These are phyloP conservation scores for Coriolopsis trogii DNA, from an alignment of 1,284 basidiomycete species.

Conservation along the genomic window DNA sequence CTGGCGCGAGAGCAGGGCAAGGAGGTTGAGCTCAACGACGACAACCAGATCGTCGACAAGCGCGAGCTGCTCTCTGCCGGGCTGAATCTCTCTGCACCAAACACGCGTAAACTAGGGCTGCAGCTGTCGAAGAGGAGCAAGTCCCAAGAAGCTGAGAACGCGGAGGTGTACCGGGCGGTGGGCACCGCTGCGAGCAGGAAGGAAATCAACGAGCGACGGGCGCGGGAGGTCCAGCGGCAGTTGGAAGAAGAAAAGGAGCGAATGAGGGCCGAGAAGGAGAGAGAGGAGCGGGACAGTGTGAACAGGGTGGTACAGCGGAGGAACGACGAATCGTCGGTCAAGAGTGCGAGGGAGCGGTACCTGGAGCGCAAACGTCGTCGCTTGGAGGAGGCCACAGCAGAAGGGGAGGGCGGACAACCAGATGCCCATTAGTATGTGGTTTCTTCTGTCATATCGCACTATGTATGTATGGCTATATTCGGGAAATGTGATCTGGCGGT, in stretches of 20 bases:
- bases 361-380: constrained; percentile 79
- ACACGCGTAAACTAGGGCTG: constrained; percentile 66
- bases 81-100: constrained; percentile 85
- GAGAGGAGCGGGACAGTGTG: constrained; percentile 59
- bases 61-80: constrained; percentile 91
- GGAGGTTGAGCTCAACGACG: constrained; percentile 95
- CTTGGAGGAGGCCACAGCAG: constrained; percentile 53
- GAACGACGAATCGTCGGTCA: constrained; percentile 72
- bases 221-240: constrained; percentile 73
- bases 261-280: constrained; percentile 56
- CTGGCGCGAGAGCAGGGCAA: constrained; percentile 75
- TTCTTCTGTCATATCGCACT: not conserved
- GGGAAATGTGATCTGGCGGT: no score
- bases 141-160: constrained; percentile 35
- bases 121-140: constrained; percentile 34
- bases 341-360: constrained; percentile 77
- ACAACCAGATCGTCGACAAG: constrained; percentile 97
- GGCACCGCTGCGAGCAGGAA: constrained; percentile 77
- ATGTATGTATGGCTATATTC: no score
- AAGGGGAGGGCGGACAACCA: constrained; percentile 15
- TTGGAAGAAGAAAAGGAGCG: constrained; percentile 72
- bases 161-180: constrained; percentile 67
- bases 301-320: constrained; percentile 62
- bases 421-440: not conserved
- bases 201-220: constrained; percentile 82